A percentile compares a stretch with the other conserved stretches of the same genome.
Evolutionary conservation across 352 stramenopile genomes (phyloP).

Genomic region (Globisporangium cederbergense): DNA sequence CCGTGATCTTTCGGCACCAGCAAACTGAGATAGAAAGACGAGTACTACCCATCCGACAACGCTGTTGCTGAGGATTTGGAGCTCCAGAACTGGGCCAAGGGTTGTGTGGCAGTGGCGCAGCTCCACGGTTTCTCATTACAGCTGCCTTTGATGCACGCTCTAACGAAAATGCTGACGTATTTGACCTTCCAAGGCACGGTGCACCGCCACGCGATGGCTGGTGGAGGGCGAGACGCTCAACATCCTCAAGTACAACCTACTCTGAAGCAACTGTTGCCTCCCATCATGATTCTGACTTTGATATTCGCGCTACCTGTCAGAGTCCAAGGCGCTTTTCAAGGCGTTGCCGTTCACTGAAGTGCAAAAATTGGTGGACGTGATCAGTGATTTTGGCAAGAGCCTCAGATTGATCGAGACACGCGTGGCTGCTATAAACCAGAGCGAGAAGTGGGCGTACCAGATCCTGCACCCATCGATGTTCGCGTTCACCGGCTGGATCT

Average conservation of each 20-base stretch:
- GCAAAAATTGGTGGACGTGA: slow-evolving; percentile 18
- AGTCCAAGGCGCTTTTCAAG: slow-evolving; percentile 28
- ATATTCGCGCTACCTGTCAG: slow-evolving; percentile 30
- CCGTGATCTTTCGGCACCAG: too few relatives aligned
- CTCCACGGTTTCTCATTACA: slow-evolving; percentile 29
- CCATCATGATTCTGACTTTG: slow-evolving; percentile 26
- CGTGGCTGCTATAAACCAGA: slow-evolving; percentile 23
- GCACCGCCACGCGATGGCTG: slow-evolving; percentile 53
- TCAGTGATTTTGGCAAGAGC: slow-evolving; percentile 24
- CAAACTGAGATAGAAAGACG: too few relatives aligned
- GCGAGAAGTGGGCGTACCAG: slow-evolving; percentile 28
- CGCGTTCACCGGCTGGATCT: slow-evolving; percentile 35
- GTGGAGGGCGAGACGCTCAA: slow-evolving; percentile 19
- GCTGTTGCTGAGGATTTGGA: slow-evolving; percentile 14
- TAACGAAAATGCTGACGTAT: slow-evolving; percentile 24
- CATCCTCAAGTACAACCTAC: slow-evolving; percentile 27
- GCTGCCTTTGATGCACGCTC: slow-evolving; percentile 6
- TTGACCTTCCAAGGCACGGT: slow-evolving; percentile 36
- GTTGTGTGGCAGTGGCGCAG: slow-evolving; percentile 22
- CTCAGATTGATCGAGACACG: slow-evolving; percentile 26
- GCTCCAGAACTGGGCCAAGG: slow-evolving; percentile 32
- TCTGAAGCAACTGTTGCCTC: slow-evolving; percentile 22
- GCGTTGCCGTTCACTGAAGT: slow-evolving; percentile 25
- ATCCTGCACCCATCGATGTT: slow-evolving; percentile 29
- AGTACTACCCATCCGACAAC: neutral